Base-by-base conservation (phyloP, 2,329 filamentous ascomycete genomes). In the Pseudocercospora vitis region DNA sequence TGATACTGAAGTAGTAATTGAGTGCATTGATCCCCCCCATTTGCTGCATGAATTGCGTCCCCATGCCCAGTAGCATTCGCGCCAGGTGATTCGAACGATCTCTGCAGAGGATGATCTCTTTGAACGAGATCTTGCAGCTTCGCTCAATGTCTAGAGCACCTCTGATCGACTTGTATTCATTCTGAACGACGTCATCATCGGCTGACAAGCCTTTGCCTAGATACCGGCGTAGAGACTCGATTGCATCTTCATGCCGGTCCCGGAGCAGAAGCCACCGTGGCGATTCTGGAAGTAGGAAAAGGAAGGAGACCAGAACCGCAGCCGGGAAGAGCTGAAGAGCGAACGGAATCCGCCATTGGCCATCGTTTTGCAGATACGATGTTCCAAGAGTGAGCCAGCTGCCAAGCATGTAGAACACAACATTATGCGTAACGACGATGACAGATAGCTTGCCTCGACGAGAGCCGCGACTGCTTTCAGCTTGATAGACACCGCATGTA, bases 361-460 rank as follows among this genome's bases (percentile, higher is more conserved):
- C 70, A 2, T 66, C 68, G 50, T 62, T 62, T 28, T 64, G 65
- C 37, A 69, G 62, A 19, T 70, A 71, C 44, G 64, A 73, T 49
- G 72, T 69, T 12, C 73, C 76, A 23, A 76, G 70, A 48, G 77
- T 74, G 46, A 78, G 71, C 76, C 75, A 78, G 5, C 74, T 68
- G 8, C 75, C 75, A 1, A 70, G 60, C 35, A 70, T 68, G 52
- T 77, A 74, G 58, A 76, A 75, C 50, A 75, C 71, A 4, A 74
- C 73, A 29, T 77, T 69, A 12, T 71, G 62, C 4, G 71, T 69
- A 21, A 72, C 70, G 52, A 71, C 68, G 51, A 70, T 68, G 48
- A 55, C 53, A 5, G 48, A 55, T n/a, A 55, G 37, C 19, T 55
- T 55, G 9, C 69, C 70, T 49, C 69, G 65, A 44, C 70, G 70